Evolutionary conservation across 345 rosid genomes (phyloP), one percentile per base, ranked within the genome.

Genomic region (Nasturtium officinale): DNA sequence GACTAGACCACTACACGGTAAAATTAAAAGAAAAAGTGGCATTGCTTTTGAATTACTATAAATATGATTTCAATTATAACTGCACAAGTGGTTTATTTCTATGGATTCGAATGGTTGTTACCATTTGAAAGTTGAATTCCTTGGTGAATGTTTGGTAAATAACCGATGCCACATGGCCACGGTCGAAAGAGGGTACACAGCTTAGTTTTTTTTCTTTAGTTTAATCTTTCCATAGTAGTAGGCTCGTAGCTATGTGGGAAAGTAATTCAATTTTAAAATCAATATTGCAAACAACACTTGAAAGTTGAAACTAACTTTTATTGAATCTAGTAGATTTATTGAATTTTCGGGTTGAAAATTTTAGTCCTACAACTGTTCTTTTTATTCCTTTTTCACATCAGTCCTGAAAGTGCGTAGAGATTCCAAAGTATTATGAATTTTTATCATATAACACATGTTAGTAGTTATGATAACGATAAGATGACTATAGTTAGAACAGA

Each of bases 1-100:
- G 80, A 77, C 80, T 38, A 77, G 72, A 77, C 80, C 76, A 70
- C 61, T 64, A 71, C 48, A 65, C 67, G 59, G 76, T 70, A 25
- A 77, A 70, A 48, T n/a, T 35, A 9, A 37, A 77, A 56, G 43
- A 51, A 58, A 55, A 77, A 77, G 76, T 77, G 55, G 47, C 62
- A 13, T 57, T 65, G 43, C 72, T 77, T 77, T 70, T 57, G 60
- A 54, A 62, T 63, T 55, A 55, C 62, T 69, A 69, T 46, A 25
- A 46, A 69, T 62, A 35, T 61, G 16, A 61, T 62, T 54, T 69
- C 57, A 47, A 7, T 53, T 54, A 61, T 61, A 67, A 67, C 55
- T 67, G 54, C 46, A 50, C 55, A 52, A 61, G 70, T 76, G 17
- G 21, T 53, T 61, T 43, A 40, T 67, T 67, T 60, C n/a, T 55